These are phyloP conservation scores for Coemansia sp. DNA, from an alignment of 192 early-diverging fungal species.

Conservation along the genomic window DNA sequence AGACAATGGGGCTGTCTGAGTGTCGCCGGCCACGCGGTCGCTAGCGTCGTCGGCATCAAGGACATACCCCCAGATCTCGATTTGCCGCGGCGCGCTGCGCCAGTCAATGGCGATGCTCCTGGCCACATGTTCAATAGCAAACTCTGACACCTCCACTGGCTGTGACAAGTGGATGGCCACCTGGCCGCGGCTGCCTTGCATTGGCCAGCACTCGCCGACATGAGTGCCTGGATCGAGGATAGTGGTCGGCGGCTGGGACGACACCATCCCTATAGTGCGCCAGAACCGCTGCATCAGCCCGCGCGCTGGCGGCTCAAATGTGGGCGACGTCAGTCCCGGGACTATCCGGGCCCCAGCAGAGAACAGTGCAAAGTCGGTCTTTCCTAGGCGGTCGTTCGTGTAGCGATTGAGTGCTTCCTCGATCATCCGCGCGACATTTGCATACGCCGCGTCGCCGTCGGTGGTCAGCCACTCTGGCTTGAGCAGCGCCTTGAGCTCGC, in stretches of 20 bases:
- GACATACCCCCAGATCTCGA: conserved; percentile 63
- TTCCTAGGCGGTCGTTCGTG: conserved; percentile 51
- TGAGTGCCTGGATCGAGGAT: conserved; percentile 47
- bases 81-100: conserved; percentile 55
- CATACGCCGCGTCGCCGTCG: conserved; percentile 35
- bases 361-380: conserved; percentile 64
- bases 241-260: conserved; percentile 34
- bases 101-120: conserved; percentile 52
- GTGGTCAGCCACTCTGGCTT: conserved; percentile 32
- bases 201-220: conserved; percentile 72
- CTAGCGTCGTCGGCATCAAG: conserved; percentile 1
- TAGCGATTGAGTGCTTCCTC: conserved; percentile 57
- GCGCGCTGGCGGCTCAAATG: conserved; percentile 43
- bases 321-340: conserved; percentile 54
- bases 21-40: neutral
- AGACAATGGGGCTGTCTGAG: neutral
- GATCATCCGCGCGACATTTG: conserved; percentile 49
- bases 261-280: conserved; percentile 24
- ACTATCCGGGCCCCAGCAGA: conserved; percentile 62
- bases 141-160: conserved; percentile 52
- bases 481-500: conserved; percentile 28
- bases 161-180: conserved; percentile 57
- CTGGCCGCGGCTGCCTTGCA: conserved; percentile 56
- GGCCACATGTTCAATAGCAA: conserved; percentile 67
- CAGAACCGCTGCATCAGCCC: conserved; percentile 15